Evolutionary conservation across 164 flowering plant species (phyloP).

Genomic region (Piper betle): DNA sequence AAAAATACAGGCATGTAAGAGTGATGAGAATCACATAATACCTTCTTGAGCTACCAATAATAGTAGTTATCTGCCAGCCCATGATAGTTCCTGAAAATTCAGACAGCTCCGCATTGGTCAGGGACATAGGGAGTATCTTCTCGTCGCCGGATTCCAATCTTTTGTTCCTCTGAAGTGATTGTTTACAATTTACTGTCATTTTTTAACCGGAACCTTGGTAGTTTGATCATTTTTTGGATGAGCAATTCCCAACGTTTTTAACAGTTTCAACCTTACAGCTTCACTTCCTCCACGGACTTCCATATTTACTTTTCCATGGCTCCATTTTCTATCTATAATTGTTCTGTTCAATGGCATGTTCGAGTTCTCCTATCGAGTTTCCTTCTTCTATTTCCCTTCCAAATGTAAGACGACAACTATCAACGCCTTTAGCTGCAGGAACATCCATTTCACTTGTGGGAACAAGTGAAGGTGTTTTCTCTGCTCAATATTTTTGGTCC

Average conservation of each 20-base stretch:
- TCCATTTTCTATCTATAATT: too few relatives aligned
- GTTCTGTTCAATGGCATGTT: background rate
- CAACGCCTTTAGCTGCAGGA: slow-evolving; percentile 11
- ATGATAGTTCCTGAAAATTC: too few relatives aligned
- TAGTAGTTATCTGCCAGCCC: too few relatives aligned
- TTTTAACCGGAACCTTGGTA: slow-evolving; percentile 16
- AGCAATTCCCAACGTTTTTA: slow-evolving; percentile 49
- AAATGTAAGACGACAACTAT: background rate
- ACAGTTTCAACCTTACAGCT: slow-evolving; percentile 57
- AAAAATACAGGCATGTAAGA: too few relatives aligned
- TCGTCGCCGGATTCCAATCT: slow-evolving; percentile 8
- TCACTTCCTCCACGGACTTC: slow-evolving; percentile 24
- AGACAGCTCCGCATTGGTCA: too few relatives aligned
- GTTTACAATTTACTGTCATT: slow-evolving; percentile 12
- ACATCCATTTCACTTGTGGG: slow-evolving; percentile 17
- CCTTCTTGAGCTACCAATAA: too few relatives aligned
- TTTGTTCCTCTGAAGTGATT: slow-evolving; percentile 6
- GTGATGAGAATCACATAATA: too few relatives aligned
- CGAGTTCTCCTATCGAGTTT: background rate
- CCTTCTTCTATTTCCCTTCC: background rate
- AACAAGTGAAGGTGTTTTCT: slow-evolving; percentile 27
- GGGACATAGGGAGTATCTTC: too few relatives aligned
- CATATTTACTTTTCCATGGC: too few relatives aligned
- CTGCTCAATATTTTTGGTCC: slow-evolving; percentile 17
- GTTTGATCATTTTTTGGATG: slow-evolving; percentile 33